These are phyloP conservation scores for Leishmania martiniquensis DNA, from an alignment of 208 protist genomes.

Conservation along the genomic window DNA sequence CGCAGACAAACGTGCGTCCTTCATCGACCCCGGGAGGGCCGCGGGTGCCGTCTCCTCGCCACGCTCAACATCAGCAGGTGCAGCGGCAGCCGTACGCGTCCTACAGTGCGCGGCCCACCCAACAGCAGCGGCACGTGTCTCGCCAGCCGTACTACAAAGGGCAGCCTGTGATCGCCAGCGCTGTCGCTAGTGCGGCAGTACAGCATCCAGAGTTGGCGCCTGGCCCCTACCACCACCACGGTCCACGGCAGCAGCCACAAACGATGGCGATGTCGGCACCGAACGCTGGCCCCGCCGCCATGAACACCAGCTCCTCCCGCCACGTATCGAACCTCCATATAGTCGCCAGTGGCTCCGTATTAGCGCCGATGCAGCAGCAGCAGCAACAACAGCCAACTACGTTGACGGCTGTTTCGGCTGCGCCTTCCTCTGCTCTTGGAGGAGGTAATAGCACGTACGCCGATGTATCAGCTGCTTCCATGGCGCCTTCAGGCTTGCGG, in stretches of 20 bases:
- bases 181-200: not conserved
- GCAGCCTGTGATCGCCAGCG: not conserved
- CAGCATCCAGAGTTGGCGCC: not conserved
- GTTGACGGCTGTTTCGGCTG: not conserved
- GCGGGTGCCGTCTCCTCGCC: not conserved
- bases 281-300: not conserved
- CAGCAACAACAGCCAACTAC: constrained; percentile 6
- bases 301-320: not conserved
- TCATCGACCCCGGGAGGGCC: not conserved
- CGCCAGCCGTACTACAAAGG: not conserved
- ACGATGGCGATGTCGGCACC: not conserved
- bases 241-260: constrained; percentile 7
- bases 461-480: not conserved
- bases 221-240: constrained; percentile 7
- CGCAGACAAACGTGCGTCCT: not conserved
- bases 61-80: constrained; percentile 9
- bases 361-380: not conserved
- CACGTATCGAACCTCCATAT: not conserved
- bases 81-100: constrained; percentile 7
- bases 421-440: not conserved
- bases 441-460: not conserved
- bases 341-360: not conserved
- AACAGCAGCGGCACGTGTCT: constrained; percentile 1
- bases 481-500: not conserved
- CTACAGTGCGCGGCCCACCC: not conserved